Conservation (phyloP, 495 filamentous ascomycete species). For the Penicillium arizonense region DNA sequence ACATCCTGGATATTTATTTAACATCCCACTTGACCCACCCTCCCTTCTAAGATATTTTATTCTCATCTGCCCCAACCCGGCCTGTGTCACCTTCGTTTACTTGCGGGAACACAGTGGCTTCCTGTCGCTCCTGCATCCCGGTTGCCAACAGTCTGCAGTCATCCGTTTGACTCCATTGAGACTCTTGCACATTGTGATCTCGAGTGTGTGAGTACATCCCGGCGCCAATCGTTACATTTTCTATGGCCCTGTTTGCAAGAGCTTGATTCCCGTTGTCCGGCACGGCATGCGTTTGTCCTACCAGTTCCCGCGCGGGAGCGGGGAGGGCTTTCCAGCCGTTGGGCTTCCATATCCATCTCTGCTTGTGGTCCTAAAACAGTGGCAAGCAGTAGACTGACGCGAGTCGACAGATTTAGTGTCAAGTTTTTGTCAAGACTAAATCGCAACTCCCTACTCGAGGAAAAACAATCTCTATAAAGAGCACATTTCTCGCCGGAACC, state of each 20-base stretch:
- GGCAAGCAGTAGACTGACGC: slow-evolving; percentile 3
- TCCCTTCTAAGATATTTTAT: slow-evolving; percentile 22
- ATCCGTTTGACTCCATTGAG: slow-evolving; percentile 8
- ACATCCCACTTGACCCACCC: slow-evolving; percentile 8
- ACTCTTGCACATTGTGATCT: slow-evolving; percentile 3
- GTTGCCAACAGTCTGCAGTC: slow-evolving; percentile 24
- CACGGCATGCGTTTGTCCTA: slow-evolving; percentile 9
- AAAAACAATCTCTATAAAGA: slow-evolving; percentile 10
- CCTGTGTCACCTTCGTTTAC: slow-evolving; percentile 12
- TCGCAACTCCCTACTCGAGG: not conserved
- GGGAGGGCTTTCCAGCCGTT: slow-evolving; percentile 9
- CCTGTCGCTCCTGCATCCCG: slow-evolving; percentile 23
- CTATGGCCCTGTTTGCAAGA: slow-evolving; percentile 15
- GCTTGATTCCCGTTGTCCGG: slow-evolving; percentile 17
- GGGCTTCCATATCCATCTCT: slow-evolving; percentile 1
- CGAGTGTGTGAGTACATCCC: slow-evolving; percentile 15
- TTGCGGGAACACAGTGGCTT: slow-evolving; percentile 12
- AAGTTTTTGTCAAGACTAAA: not conserved
- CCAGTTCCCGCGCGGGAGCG: slow-evolving; percentile 15
- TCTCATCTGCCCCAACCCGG: slow-evolving; percentile 23
- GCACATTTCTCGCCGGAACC: not conserved
- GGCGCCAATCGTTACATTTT: not conserved
- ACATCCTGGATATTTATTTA: slow-evolving; percentile 1
- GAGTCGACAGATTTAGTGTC: not conserved
- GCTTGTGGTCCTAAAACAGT: not conserved